Percentiles rank a stretch among this genome's conserved stretches.
Conservation (phyloP, 2,329 filamentous ascomycete genomes). For the Botryotinia calthae region DNA sequence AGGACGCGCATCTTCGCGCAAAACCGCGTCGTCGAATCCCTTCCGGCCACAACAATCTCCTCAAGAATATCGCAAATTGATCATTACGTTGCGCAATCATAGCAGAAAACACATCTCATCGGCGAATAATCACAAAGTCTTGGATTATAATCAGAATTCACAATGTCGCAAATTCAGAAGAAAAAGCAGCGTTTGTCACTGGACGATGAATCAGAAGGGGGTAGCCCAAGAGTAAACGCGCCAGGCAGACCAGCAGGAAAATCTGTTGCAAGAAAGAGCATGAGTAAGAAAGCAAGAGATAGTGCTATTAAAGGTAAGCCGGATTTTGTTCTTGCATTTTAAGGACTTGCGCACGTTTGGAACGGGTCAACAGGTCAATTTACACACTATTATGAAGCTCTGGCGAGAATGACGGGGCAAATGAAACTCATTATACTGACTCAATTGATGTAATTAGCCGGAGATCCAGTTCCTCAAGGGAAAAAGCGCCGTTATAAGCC, state of each 20-base stretch:
- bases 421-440: neutral
- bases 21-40: conserved; percentile 5
- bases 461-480: conserved; percentile 65
- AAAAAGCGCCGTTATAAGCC: conserved; percentile 67
- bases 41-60: neutral
- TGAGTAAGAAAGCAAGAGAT: neutral
- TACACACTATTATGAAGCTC: too few relatives aligned
- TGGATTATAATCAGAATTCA: neutral
- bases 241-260: conserved; percentile 10
- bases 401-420: neutral
- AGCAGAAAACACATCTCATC: neutral
- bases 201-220: neutral
- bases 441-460: conserved; percentile 50
- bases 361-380: too few relatives aligned
- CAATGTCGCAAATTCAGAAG: conserved; percentile 21
- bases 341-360: neutral
- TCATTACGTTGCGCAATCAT: neutral
- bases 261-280: neutral
- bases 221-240: neutral
- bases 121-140: neutral
- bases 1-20: conserved; percentile 8
- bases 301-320: conserved; percentile 21
- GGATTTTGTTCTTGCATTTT: neutral
- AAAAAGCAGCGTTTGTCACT: conserved; percentile 11
- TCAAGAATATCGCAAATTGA: neutral